Evolutionary conservation across 495 filamentous ascomycete species (phyloP).

Genomic region (Usnea hakonensis): DNA sequence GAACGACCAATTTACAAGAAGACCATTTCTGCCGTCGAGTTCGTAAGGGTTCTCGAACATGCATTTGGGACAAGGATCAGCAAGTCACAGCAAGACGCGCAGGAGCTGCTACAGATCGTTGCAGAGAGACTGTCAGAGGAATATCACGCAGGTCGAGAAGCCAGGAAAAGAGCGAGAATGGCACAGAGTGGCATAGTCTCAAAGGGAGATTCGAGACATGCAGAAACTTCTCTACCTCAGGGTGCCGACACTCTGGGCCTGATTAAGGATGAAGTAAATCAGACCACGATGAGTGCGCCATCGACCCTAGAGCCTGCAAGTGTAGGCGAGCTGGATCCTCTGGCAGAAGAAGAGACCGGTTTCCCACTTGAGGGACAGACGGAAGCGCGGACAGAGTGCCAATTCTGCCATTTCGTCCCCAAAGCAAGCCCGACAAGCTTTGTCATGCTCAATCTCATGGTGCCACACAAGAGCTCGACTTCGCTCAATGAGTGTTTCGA

Average conservation of each 20-base stretch:
- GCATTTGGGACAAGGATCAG: conserved; percentile 87
- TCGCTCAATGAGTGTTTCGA: conserved; percentile 76
- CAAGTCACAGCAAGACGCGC: conserved; percentile 95
- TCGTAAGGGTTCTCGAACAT: conserved; percentile 71
- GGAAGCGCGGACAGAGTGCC: conserved; percentile 89
- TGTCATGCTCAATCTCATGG: conserved; percentile 85
- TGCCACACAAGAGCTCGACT: conserved; percentile 67
- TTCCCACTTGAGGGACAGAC: conserved; percentile 82
- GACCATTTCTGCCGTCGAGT: conserved; percentile 76
- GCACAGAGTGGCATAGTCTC: not conserved
- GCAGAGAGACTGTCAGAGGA: conserved; percentile 88
- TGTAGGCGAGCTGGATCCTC: conserved; percentile 22
- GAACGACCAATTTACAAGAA: conserved; percentile 91
- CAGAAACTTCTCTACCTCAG: conserved; percentile 16
- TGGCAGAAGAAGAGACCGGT: conserved; percentile 51
- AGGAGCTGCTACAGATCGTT: conserved; percentile 92
- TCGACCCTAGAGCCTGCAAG: conserved; percentile 16
- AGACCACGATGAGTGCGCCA: conserved; percentile 14
- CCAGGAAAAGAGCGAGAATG: conserved; percentile 41
- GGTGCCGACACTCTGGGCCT: conserved; percentile 24
- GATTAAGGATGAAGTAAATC: conserved; percentile 9
- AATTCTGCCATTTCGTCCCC: conserved; percentile 81
- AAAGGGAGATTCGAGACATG: conserved; percentile 11
- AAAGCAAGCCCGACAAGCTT: conserved; percentile 76
- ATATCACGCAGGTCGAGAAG: conserved; percentile 74